Evolutionary conservation across 805 yeast genomes (phyloP).

Genomic region (Wickerhamiella shivajii): DNA sequence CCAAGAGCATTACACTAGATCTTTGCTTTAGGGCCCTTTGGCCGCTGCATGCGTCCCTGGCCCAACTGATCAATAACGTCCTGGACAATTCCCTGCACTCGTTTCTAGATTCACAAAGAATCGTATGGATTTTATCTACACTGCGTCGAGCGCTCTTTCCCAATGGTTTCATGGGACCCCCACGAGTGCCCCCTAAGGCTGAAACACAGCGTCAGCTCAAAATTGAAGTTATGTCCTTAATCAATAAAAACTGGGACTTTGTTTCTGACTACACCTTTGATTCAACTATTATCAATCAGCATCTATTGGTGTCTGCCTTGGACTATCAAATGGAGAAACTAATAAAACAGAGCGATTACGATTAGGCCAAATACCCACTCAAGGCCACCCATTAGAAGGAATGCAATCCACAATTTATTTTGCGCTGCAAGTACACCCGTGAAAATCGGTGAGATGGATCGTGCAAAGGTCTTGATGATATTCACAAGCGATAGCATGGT

Average conservation of each 20-base stretch:
- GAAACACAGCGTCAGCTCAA: neutral
- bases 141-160: constrained; percentile 5
- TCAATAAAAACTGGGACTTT: constrained; percentile 1
- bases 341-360: constrained; percentile 6
- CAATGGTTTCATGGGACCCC: constrained; percentile 5
- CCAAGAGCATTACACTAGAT: neutral
- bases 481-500: constrained; percentile 71
- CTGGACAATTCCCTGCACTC: neutral
- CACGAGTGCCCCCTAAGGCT: constrained; percentile 2
- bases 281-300: constrained; percentile 1
- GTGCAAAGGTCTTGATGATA: constrained; percentile 70
- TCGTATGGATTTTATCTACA: neutral
- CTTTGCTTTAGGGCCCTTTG: neutral
- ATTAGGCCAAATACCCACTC: constrained; percentile 21
- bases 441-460: constrained; percentile 66
- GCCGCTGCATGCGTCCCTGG: constrained; percentile 1
- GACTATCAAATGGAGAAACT: constrained; percentile 1
- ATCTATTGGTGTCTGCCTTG: neutral
- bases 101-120: neutral
- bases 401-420: constrained; percentile 21
- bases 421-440: constrained; percentile 58
- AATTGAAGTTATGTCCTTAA: neutral
- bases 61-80: neutral
- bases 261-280: constrained; percentile 1
- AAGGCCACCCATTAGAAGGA: constrained; percentile 23